Percentiles rank a stretch among this genome's conserved stretches.
These are phyloP conservation scores for Pilobolus umbonatus DNA, from an alignment of 192 early-diverging fungal genomes.

Conservation along the genomic window DNA sequence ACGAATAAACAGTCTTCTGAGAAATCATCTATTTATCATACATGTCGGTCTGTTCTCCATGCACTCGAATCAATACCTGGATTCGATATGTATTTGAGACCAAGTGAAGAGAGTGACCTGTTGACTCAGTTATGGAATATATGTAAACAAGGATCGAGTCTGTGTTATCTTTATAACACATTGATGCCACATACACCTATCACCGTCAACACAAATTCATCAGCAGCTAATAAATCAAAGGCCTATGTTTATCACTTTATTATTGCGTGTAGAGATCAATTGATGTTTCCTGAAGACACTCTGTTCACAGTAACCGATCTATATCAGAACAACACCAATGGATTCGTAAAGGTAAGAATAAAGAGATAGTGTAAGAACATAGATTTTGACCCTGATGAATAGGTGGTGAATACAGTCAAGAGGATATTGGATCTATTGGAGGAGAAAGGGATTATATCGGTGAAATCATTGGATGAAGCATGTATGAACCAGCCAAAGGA, in stretches of 20 bases:
- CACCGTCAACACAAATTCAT: conserved; percentile 43
- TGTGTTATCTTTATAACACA: conserved; percentile 71
- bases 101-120: conserved; percentile 51
- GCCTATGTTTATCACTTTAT: conserved; percentile 83
- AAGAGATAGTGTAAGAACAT: neutral
- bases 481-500: conserved; percentile 65
- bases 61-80: conserved; percentile 62
- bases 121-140: conserved; percentile 69
- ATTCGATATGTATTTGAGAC: conserved; percentile 53
- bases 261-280: conserved; percentile 78
- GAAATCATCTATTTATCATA: conserved; percentile 66
- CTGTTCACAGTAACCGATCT: conserved; percentile 82
- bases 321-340: conserved; percentile 93
- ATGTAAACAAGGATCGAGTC: conserved; percentile 66
- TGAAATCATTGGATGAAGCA: conserved; percentile 29
- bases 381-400: neutral
- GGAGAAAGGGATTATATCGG: conserved; percentile 49
- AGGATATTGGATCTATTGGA: conserved; percentile 76
- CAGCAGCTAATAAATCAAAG: conserved; percentile 68
- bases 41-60: conserved; percentile 62
- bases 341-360: conserved; percentile 83
- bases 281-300: conserved; percentile 65
- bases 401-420: conserved; percentile 84
- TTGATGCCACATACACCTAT: conserved; percentile 55
- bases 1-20: conserved; percentile 48